Percentiles rank a stretch among this genome's conserved stretches.
Conservation (phyloP, 164 flowering plant genomes). For the Nymphaea thermarum region DNA sequence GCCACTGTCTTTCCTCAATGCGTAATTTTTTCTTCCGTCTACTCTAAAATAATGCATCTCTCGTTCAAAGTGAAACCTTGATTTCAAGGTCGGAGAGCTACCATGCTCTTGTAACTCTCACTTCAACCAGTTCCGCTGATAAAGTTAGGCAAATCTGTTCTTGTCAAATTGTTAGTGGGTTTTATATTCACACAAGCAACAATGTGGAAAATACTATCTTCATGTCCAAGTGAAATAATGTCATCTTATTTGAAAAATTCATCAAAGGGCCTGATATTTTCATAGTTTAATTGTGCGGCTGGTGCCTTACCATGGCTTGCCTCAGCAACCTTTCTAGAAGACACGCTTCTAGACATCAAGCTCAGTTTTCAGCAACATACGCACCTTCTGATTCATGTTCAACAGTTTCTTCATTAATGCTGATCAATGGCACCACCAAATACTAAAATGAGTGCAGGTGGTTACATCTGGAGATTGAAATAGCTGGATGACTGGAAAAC, state of each 20-base stretch:
- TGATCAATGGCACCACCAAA: too few relatives aligned
- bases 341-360: too few relatives aligned
- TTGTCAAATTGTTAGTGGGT: neutral
- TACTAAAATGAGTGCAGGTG: too few relatives aligned
- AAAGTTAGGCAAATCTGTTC: constrained; percentile 2
- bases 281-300: too few relatives aligned
- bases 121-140: neutral
- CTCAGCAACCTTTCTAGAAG: too few relatives aligned
- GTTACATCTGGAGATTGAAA: too few relatives aligned
- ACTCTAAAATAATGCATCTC: neutral
- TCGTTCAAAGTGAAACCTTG: neutral
- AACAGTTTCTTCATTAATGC: too few relatives aligned
- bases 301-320: too few relatives aligned
- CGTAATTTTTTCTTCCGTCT: neutral
- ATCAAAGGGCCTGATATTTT: too few relatives aligned
- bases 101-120: neutral
- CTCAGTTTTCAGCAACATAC: too few relatives aligned
- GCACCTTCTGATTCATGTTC: too few relatives aligned
- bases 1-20: constrained; percentile 22
- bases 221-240: constrained; percentile 1
- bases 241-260: neutral
- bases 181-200: neutral
- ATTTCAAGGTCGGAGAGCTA: neutral
- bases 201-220: neutral
- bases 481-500: too few relatives aligned